phyloP scores from a whole-genome alignment of 441 rosid species.

The Arabidopsis hybrid region DNA sequence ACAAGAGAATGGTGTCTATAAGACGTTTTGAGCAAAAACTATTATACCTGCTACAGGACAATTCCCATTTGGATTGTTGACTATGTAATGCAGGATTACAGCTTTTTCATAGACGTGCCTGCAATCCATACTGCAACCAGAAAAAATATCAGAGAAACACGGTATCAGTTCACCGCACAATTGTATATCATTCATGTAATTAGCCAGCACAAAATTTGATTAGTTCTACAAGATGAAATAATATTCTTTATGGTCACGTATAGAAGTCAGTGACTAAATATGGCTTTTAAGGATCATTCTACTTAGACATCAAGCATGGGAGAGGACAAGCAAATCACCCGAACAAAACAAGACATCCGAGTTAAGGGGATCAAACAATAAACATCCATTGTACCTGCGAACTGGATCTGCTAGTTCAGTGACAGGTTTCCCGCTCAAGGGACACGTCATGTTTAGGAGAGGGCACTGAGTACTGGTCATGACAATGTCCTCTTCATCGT shows the following conservation, averaged over 20 bases:
- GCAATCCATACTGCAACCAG: slow-evolving; percentile 73
- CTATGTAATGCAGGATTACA: slow-evolving; percentile 60
- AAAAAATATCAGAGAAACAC: slow-evolving; percentile 26
- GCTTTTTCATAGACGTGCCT: slow-evolving; percentile 81
- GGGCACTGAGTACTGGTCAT: slow-evolving; percentile 89
- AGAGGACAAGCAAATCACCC: slow-evolving; percentile 11
- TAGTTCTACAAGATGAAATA: slow-evolving; percentile 13
- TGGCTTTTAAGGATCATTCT: slow-evolving; percentile 6
- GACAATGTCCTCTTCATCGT: slow-evolving; percentile 87
- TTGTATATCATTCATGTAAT: slow-evolving; percentile 10
- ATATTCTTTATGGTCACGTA: slow-evolving; percentile 3
- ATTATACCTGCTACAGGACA: slow-evolving; percentile 84
- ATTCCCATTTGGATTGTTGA: slow-evolving; percentile 41
- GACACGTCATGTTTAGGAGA: slow-evolving; percentile 77
- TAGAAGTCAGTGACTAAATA: not conserved
- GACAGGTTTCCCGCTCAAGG: slow-evolving; percentile 82
- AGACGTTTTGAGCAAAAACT: slow-evolving; percentile 2
- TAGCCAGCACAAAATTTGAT: not conserved
- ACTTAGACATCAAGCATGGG: slow-evolving; percentile 5
- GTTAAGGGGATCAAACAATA: not conserved
- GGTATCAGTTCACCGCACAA: not conserved
- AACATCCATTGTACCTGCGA: slow-evolving; percentile 64
- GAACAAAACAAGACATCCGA: slow-evolving; percentile 4
- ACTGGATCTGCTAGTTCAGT: slow-evolving; percentile 81
- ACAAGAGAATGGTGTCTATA: slow-evolving; percentile 15